Base-by-base conservation (phyloP, 2,329 filamentous ascomycete species). In the Anthostomella pinea region DNA sequence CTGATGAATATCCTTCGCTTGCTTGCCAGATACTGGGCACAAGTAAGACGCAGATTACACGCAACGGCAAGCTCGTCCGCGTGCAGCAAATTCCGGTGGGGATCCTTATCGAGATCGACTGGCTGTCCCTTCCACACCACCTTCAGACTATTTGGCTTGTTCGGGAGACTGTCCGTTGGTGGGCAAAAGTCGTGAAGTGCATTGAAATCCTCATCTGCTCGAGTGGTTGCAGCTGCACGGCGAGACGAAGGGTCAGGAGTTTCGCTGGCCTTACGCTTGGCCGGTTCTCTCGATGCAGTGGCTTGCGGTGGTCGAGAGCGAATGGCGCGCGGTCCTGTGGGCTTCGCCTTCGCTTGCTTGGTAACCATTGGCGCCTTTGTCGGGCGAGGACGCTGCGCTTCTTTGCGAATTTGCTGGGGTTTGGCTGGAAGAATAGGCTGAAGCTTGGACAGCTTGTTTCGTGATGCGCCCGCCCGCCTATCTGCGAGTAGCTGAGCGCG, bases 1-100 rank as follows among this genome's bases (percentile, higher is more conserved):
- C 81, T 80, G 36, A 83, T 72, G 61, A 97, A 97, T 57, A 97
- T 91, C 42, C 89, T 83, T 40, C 91, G 83, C 73, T 96, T 97
- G 70, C 86, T 93, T 41, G 86, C 90, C 16, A 97, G 74, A 57
- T 96, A 97, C 9, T 85, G 91, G 13, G 87, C 86, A 60, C 86
- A 91, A 48, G 87, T 86, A 21, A 97, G 77, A 37, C 89, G 81
- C 19, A 96, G 75, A 31, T 81, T 86, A 29, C 85, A 80, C 8
- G 89, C 89, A 19, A 95, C 73, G 13, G 72, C 68, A 19, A 90
- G 57, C 66, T 97, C 91, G 43, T 89, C 84, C 5, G 81, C 76
- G 58, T 93, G 87, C 26, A 96, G 78, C 24, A 87, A 69, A 38
- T 79, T 60, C 16, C 75, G 71, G 52, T 90, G 72, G 6, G 84